Conservation (phyloP, 495 filamentous ascomycete genomes). For the Penicillium paxilli region DNA sequence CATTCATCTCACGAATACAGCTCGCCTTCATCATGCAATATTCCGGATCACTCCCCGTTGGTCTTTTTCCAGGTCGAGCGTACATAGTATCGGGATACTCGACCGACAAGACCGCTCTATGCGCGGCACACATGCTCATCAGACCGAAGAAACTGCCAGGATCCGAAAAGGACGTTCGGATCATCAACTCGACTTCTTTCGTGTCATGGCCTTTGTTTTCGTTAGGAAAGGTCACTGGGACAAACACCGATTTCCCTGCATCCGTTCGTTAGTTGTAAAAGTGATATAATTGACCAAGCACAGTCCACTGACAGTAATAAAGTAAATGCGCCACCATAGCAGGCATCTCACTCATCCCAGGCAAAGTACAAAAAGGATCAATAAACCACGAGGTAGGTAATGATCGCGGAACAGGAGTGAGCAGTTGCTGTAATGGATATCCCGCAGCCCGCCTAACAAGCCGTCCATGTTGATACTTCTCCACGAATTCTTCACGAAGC, state of each 20-base stretch:
- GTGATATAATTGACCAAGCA: too few species aligned
- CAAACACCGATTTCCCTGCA: slow-evolving; percentile 33
- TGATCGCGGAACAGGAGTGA: slow-evolving; percentile 15
- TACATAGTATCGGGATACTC: slow-evolving; percentile 13
- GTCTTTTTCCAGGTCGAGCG: background rate
- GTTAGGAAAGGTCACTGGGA: slow-evolving; percentile 39
- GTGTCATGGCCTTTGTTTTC: slow-evolving; percentile 19
- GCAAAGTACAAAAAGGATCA: slow-evolving; percentile 33
- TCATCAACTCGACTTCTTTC: slow-evolving; percentile 28
- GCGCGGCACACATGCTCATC: slow-evolving; percentile 40
- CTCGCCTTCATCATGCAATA: slow-evolving; percentile 39
- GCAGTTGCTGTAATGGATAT: slow-evolving; percentile 8
- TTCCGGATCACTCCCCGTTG: slow-evolving; percentile 25
- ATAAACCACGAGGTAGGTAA: slow-evolving; percentile 29
- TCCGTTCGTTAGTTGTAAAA: slow-evolving; percentile 11
- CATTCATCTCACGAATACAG: slow-evolving; percentile 35
- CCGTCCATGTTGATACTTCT: slow-evolving; percentile 13
- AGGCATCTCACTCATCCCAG: slow-evolving; percentile 25
- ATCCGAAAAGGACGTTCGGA: slow-evolving; percentile 33
- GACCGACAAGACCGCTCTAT: slow-evolving; percentile 28
- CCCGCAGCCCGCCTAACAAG: slow-evolving; percentile 19
- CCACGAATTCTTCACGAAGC: background rate
- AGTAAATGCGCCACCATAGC: slow-evolving; percentile 25
- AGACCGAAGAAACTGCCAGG: slow-evolving; percentile 36
- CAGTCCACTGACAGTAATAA: slow-evolving; percentile 36